Conservation (phyloP, 2,329 filamentous ascomycete genomes). For the Colletotrichum somersetense region DNA sequence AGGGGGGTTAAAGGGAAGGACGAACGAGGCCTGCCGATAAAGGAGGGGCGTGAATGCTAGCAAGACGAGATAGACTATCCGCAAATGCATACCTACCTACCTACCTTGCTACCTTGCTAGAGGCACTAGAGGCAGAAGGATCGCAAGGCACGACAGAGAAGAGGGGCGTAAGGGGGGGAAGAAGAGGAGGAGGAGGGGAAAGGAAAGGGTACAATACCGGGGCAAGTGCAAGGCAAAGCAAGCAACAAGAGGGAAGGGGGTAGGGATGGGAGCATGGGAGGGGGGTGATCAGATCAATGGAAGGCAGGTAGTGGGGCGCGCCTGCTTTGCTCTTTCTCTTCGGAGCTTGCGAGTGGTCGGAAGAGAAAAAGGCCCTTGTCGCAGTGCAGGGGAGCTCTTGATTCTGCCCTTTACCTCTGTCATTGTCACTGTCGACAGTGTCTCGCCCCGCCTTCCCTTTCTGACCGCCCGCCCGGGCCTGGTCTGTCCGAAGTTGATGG, state of each 20-base stretch:
- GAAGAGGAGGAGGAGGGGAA: not conserved
- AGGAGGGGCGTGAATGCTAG: slow-evolving; percentile 29
- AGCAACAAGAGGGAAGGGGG: not conserved
- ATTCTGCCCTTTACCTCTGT: slow-evolving; percentile 15
- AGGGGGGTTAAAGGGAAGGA: slow-evolving; percentile 29
- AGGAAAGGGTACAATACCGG: slow-evolving; percentile 1
- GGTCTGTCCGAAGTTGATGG: not conserved
- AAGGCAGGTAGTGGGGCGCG: slow-evolving; percentile 8
- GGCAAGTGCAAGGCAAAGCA: not conserved
- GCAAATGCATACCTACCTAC: not conserved
- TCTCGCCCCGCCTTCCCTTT: not conserved
- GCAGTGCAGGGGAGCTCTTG: slow-evolving; percentile 24
- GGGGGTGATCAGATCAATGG: slow-evolving; percentile 1
- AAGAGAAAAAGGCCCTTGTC: slow-evolving; percentile 21
- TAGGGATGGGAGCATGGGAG: slow-evolving; percentile 6
- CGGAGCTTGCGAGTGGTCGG: slow-evolving; percentile 38
- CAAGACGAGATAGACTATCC: slow-evolving; percentile 10
- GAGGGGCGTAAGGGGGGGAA: not conserved
- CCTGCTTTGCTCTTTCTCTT: slow-evolving; percentile 32
- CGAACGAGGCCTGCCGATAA: not conserved
- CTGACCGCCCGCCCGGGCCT: slow-evolving; percentile 6
- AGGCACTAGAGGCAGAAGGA: slow-evolving; percentile 24
- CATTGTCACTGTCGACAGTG: slow-evolving; percentile 1
- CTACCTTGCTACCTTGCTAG: too few relatives aligned
- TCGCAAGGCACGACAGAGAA: slow-evolving; percentile 29